Percentiles rank a stretch among this genome's conserved stretches.
These are phyloP conservation scores for Arabis alpina DNA, from an alignment of 345 rosid genomes.

Conservation along the genomic window DNA sequence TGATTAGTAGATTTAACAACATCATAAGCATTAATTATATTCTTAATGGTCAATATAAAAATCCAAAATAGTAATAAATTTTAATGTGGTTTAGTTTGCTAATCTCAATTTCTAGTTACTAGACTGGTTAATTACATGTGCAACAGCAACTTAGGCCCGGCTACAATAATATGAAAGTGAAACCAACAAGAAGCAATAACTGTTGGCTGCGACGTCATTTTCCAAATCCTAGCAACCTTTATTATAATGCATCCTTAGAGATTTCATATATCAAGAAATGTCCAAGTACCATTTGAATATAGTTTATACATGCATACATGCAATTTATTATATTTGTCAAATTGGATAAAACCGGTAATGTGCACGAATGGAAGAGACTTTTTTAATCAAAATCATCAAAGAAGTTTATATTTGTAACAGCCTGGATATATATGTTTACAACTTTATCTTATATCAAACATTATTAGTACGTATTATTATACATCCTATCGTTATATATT, in stretches of 20 bases:
- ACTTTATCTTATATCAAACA: slow-evolving; percentile 5
- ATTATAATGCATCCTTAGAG: slow-evolving; percentile 24
- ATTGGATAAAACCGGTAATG: slow-evolving; percentile 13
- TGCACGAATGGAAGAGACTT: slow-evolving; percentile 33
- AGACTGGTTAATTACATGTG: slow-evolving; percentile 1
- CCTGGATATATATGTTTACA: slow-evolving; percentile 21
- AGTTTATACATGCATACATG: slow-evolving; percentile 23
- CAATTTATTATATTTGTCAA: slow-evolving; percentile 16
- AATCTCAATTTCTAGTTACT: neutral
- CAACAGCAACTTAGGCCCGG: neutral
- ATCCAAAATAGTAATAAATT: neutral
- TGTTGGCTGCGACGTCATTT: slow-evolving; percentile 38
- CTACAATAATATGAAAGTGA: slow-evolving; percentile 17
- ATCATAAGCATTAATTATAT: neutral
- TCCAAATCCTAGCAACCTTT: slow-evolving; percentile 35
- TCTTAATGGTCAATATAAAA: too few species aligned
- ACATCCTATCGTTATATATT: too few species aligned
- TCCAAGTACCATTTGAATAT: slow-evolving; percentile 31
- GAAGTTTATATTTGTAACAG: slow-evolving; percentile 27
- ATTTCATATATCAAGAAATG: neutral
- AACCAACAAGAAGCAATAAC: slow-evolving; percentile 33
- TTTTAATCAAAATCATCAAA: slow-evolving; percentile 15
- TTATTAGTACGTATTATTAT: neutral
- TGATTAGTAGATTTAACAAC: neutral
- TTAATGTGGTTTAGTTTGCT: neutral